Evolutionary conservation across 2,329 filamentous ascomycete species (phyloP).

Genomic region (Malbranchea zuffiana): DNA sequence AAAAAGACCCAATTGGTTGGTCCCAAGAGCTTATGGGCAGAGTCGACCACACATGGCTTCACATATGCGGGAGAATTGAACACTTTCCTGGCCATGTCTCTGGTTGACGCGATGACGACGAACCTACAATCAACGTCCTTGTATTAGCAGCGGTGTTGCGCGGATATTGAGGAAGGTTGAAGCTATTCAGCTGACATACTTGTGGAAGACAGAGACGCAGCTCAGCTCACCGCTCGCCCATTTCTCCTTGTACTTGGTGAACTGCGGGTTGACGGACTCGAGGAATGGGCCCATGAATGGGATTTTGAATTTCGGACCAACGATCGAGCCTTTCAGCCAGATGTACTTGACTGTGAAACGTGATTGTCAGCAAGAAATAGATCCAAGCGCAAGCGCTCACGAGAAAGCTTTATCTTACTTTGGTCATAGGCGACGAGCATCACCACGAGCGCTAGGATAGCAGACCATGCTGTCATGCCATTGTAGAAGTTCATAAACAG

Average conservation of each 20-base stretch:
- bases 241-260: slow-evolving; percentile 81
- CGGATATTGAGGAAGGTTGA: neutral
- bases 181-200: slow-evolving; percentile 49
- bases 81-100: slow-evolving; percentile 91
- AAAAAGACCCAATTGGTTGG: slow-evolving; percentile 94
- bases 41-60: slow-evolving; percentile 93
- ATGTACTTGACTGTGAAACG: slow-evolving; percentile 56
- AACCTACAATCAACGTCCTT: slow-evolving; percentile 48
- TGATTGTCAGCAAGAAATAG: slow-evolving; percentile 7
- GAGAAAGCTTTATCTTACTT: too few relatives aligned
- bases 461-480: slow-evolving; percentile 52
- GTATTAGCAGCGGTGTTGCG: neutral
- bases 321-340: slow-evolving; percentile 62
- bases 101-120: slow-evolving; percentile 88
- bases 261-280: slow-evolving; percentile 82
- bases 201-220: slow-evolving; percentile 98
- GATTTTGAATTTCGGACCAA: slow-evolving; percentile 62
- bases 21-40: slow-evolving; percentile 84
- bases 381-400: neutral
- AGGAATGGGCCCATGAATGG: slow-evolving; percentile 95
- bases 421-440: slow-evolving; percentile 78
- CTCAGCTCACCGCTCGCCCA: slow-evolving; percentile 85
- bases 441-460: slow-evolving; percentile 59
- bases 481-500: slow-evolving; percentile 46
- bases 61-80: slow-evolving; percentile 88